Evolutionary conservation across 1,284 basidiomycete genomes (phyloP).

Genomic region (Rhodotorula sp.): DNA sequence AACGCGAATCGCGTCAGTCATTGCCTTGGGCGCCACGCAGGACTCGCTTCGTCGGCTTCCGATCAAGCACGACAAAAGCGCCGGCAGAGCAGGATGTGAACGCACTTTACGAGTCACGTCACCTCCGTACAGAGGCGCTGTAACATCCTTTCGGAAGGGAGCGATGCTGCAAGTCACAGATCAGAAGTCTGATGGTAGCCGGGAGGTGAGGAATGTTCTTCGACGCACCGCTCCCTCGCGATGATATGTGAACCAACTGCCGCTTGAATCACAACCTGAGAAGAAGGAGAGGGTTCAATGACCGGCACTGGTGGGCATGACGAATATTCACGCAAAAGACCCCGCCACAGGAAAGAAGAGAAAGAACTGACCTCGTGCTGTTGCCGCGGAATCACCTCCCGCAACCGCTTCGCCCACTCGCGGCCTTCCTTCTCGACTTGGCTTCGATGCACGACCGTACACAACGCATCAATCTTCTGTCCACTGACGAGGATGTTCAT

Average conservation of each 20-base stretch:
- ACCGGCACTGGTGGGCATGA: no score
- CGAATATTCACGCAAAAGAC: no score
- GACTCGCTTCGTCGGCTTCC: background rate
- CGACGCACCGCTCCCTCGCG: constrained; percentile 66
- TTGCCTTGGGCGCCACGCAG: no score
- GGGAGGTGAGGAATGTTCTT: constrained; percentile 4
- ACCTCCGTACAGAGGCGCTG: constrained; percentile 38
- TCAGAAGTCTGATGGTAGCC: background rate
- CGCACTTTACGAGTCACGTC: constrained; percentile 34
- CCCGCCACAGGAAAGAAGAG: background rate
- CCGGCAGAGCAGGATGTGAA: background rate
- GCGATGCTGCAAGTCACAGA: constrained; percentile 56
- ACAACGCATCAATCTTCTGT: constrained; percentile 86
- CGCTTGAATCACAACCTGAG: constrained; percentile 49
- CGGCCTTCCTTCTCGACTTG: constrained; percentile 68
- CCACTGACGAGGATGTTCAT: constrained; percentile 84
- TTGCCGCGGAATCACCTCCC: constrained; percentile 82
- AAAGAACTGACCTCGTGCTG: constrained; percentile 70
- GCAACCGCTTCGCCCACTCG: constrained; percentile 83
- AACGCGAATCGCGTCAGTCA: no score
- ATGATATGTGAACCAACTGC: constrained; percentile 79
- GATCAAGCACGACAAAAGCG: background rate
- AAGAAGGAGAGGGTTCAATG: background rate
- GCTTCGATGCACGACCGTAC: constrained; percentile 67
- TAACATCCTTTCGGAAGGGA: constrained; percentile 84